phyloP scores from a whole-genome alignment of 2,329 filamentous ascomycete genomes.

The Berkeleyomyces basicola region DNA sequence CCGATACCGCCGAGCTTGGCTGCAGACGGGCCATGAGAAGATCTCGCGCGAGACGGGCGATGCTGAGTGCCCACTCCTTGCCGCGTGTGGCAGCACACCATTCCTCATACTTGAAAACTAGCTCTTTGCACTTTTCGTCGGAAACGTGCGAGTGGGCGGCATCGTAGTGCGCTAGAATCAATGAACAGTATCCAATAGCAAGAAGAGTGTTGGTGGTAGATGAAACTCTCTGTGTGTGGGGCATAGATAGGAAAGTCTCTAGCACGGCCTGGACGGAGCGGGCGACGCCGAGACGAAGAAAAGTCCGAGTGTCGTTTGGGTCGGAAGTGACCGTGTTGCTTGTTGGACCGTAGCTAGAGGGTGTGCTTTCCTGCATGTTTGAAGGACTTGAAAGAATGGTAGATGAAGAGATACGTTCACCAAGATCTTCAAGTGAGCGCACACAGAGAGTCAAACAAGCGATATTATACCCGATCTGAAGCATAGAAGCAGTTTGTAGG shows the following conservation, averaged over 20 bases:
- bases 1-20: not conserved
- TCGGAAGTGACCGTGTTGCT: not conserved
- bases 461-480: conserved; percentile 13
- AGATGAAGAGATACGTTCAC: conserved; percentile 9
- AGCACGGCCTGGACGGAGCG: conserved; percentile 10
- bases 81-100: conserved; percentile 12
- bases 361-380: conserved; percentile 1
- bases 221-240: conserved; percentile 11
- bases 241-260: conserved; percentile 12
- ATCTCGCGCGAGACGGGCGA: conserved; percentile 11
- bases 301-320: conserved; percentile 4
- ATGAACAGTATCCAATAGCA: conserved; percentile 11
- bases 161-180: conserved; percentile 13
- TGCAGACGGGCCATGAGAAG: conserved; percentile 10
- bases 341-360: conserved; percentile 7
- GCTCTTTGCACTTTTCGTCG: conserved; percentile 7
- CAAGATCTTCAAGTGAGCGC: conserved; percentile 11
- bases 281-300: conserved; percentile 9
- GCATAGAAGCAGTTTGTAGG: conserved; percentile 10
- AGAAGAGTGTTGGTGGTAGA: conserved; percentile 12
- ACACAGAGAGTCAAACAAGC: conserved; percentile 13
- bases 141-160: conserved; percentile 10
- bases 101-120: conserved; percentile 11
- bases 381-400: conserved; percentile 5
- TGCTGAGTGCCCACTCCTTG: conserved; percentile 12